Base-by-base conservation (phyloP, 1,284 basidiomycete genomes). In the Cerrena zonata region DNA sequence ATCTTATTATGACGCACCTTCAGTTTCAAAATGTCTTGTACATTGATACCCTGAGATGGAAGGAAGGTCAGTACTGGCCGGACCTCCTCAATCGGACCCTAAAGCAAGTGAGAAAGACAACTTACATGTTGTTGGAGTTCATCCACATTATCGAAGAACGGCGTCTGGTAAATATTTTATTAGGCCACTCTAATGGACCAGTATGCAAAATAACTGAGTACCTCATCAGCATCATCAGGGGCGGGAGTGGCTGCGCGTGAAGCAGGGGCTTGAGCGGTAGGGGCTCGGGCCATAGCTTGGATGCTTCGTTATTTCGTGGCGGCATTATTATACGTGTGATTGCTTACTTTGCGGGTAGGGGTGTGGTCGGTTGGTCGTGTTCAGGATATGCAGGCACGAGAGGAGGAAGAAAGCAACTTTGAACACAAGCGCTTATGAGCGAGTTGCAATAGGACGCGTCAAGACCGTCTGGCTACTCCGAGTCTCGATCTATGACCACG, bases 21-120 rank as follows among this genome's bases (percentile, higher is more conserved):
- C 57, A 96, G 82, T 69, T 96, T 96, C 51, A 86, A 67, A 51
- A 96, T 94, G 65, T 96, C 93, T 71, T 94, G 89, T 26, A 93
- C 85, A 57, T 94, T 95, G 67, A 95, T 94, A 19, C 93, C 92
- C 90, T 94, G 58, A 5, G 22, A 34, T 25, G 50, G 42, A 23
- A 36, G 19, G 45, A 44, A 24, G 39, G 3, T 22, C 25, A 51
- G 19, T 2, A 10, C 21, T 44, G 49, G 23, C 21, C 23, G 22
- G 18, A 38, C 52, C 45, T 54, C 49, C 49, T 45, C 45, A 36
- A 38, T 4, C 21, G n/a, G n/a, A 36, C n/a, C 37, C 4, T 15
- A 39, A 36, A 26, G 10, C 15, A 26, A 10, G 25, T 40, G 45
- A 2, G 5, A 2, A 4, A 13, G 5, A 12, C 15, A n/a, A 61